Conservation (phyloP, 371 early-diverging fungal genomes). For the Funneliformis caledonium region DNA sequence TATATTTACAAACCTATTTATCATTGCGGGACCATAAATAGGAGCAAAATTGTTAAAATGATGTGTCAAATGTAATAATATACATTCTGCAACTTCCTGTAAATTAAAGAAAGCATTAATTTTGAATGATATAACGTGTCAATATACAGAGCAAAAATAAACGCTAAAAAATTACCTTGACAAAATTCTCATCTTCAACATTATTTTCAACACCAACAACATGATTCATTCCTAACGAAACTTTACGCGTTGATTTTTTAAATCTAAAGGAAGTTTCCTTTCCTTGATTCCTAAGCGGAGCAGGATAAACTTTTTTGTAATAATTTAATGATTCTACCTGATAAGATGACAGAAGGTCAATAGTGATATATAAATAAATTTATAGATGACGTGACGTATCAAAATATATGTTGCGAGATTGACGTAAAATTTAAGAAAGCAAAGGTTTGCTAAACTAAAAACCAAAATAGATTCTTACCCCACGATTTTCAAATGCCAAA, state of each 20-base stretch:
- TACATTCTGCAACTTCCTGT: conserved; percentile 60
- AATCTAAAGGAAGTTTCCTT: conserved; percentile 1
- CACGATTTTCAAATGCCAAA: conserved; percentile 50
- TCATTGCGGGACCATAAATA: conserved; percentile 58
- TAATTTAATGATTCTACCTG: conserved; percentile 20
- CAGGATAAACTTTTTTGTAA: conserved; percentile 7
- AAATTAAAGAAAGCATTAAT: background rate
- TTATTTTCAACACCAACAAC: conserved; percentile 24
- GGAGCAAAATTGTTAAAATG: conserved; percentile 63
- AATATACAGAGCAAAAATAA: background rate
- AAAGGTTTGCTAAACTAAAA: background rate
- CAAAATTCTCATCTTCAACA: conserved; percentile 27
- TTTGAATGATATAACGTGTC: background rate
- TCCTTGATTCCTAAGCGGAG: background rate
- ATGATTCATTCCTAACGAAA: background rate
- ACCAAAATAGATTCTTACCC: conserved; percentile 36
- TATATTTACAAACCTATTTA: conserved; percentile 44
- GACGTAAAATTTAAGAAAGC: conserved; percentile 7
- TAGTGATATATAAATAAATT: background rate
- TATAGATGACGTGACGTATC: background rate
- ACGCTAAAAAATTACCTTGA: conserved; percentile 7
- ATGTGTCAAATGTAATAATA: conserved; percentile 57
- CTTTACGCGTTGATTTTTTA: conserved; percentile 28
- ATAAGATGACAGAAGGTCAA: background rate
- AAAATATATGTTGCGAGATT: conserved; percentile 27